Conservation (phyloP, 2,329 filamentous ascomycete species). For the Rasamsonia emersonii region DNA sequence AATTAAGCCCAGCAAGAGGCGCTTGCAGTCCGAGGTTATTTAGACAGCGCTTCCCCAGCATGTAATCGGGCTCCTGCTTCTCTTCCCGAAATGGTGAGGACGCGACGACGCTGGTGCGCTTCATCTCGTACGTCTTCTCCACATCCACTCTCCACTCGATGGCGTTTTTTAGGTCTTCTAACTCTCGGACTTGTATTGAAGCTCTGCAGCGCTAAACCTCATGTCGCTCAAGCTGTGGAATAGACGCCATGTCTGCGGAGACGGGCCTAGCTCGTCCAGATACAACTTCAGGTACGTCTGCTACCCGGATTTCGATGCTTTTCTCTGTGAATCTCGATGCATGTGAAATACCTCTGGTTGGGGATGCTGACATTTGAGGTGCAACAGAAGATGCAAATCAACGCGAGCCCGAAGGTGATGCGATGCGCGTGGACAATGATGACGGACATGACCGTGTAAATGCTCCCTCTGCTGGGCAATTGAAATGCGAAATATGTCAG, state of each 20-base stretch:
- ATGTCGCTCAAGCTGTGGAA: constrained; percentile 10
- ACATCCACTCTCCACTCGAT: no score
- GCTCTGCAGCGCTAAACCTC: neutral
- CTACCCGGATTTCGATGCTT: no score
- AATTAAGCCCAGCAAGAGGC: no score
- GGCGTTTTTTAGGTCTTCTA: neutral
- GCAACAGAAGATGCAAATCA: constrained; percentile 11
- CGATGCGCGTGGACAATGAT: constrained; percentile 8
- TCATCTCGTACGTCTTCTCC: no score
- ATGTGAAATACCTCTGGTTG: no score
- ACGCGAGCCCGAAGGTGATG: constrained; percentile 10
- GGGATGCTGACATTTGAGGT: neutral
- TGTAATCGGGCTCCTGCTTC: no score
- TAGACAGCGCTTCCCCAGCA: no score
- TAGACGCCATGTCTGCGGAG: constrained; percentile 22
- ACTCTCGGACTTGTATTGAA: neutral
- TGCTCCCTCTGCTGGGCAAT: constrained; percentile 13
- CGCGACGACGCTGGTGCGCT: no score
- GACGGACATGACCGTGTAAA: constrained; percentile 9
- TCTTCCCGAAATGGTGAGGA: no score
- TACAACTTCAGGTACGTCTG: constrained; percentile 3
- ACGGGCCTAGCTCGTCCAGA: constrained; percentile 16
- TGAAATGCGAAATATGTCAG: constrained; percentile 27
- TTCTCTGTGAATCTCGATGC: no score
- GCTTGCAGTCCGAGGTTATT: no score